Evolutionary conservation across 2,329 filamentous ascomycete genomes (phyloP), one percentile per base, ranked within the genome.

Genomic region (Dothiorella sarmentorum): DNA sequence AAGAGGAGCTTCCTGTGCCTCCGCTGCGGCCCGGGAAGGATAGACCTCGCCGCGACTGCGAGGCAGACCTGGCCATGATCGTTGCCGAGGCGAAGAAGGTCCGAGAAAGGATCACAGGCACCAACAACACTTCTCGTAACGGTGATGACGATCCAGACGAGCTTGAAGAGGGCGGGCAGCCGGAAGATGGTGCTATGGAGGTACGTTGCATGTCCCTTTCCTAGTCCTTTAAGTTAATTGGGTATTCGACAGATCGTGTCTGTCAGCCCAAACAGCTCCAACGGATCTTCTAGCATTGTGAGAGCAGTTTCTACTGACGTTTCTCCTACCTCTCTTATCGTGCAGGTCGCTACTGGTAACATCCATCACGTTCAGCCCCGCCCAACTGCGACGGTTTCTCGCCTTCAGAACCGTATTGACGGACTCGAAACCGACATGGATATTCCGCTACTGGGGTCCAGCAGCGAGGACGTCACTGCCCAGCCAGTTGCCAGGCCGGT

Each of bases 11-110:
- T 13, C 33, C 22, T n/a, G 55, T 58, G 2, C 55, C 55, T 10
- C 55, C 55, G 10, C n/a, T 13, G 17, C 43, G 43, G n/a, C 55
- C 55, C 7, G 35, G 55, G 10, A 58, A 49, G 15, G 42, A 42
- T 2, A 38, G 27, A 13, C 26, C 55, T 20, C 55, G 55, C 10
- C 2, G 22, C 2, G 11, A 20, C 7, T 58, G 55, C 17, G 18
- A 20, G 3, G n/a, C 11, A n/a, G 55, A 58, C 24, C 33, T 58
- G 20, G 24, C 10, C 4, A 13, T 13, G 7, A 31, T 58, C 20
- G 2, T 53, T 3, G 3, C n/a, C 18, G n/a, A 27, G 11, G 33
- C 49, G 5, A 13, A 18, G n/a, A 5, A 20, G 4, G 35, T n/a
- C 6, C n/a, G 49, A 2, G 24, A 29, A 4, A 31, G 29, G 29